These are phyloP conservation scores for Gnomoniopsis smithogilvyi DNA, from an alignment of 2,329 filamentous ascomycete species.

Conservation along the genomic window DNA sequence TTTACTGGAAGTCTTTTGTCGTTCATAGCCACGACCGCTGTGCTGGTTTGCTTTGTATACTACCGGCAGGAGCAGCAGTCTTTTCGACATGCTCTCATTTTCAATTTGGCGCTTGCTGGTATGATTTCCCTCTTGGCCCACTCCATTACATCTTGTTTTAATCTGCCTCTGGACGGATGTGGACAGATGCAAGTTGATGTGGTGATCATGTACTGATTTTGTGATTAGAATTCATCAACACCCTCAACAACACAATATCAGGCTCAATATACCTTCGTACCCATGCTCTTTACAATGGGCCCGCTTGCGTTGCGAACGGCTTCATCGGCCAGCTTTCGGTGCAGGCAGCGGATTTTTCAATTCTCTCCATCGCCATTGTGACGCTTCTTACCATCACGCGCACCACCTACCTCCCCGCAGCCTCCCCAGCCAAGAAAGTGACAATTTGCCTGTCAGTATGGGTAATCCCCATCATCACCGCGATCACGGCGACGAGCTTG, in stretches of 20 bases:
- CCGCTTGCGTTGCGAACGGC: constrained; percentile 38
- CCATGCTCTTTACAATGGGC: constrained; percentile 25
- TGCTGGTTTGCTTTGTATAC: constrained; percentile 16
- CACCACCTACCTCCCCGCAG: constrained; percentile 30
- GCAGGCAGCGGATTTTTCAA: constrained; percentile 39
- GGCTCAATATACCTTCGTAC: constrained; percentile 32
- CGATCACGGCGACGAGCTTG: constrained; percentile 28
- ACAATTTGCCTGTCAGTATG: constrained; percentile 36
- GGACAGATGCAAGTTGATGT: no score
- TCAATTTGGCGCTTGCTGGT: constrained; percentile 24
- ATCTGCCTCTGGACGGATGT: no score
- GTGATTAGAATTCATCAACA: constrained; percentile 40
- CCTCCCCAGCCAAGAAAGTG: constrained; percentile 26
- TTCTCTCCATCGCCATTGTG: constrained; percentile 41
- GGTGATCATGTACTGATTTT: no score
- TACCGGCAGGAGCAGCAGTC: constrained; percentile 21
- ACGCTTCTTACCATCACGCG: constrained; percentile 21
- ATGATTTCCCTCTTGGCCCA: neutral
- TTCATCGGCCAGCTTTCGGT: constrained; percentile 43
- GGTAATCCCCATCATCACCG: constrained; percentile 37
- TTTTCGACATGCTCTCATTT: constrained; percentile 23
- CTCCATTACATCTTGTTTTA: no score
- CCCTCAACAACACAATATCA: constrained; percentile 39
- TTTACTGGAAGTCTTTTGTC: constrained; percentile 19
- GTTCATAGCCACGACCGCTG: constrained; percentile 14